Evolutionary conservation across 169 alveolate genomes (phyloP), one percentile per base, ranked within the genome.

Genomic region (Plasmodium cynomolgi): DNA sequence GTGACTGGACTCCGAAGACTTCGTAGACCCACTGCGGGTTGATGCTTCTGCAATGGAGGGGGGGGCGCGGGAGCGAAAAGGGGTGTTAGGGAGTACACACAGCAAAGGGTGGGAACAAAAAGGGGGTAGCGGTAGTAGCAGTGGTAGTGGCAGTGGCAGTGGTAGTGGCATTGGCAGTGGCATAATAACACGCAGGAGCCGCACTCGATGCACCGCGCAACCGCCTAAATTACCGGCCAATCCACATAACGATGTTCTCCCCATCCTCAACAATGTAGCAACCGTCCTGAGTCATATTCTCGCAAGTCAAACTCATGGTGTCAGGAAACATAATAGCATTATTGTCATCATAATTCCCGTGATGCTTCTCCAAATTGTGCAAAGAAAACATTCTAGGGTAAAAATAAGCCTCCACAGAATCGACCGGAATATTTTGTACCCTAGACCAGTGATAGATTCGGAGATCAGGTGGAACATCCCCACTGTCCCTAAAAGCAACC

Each of bases 201-300:
- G 1, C 15, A 62, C 15, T 8, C 15, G 31, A 17, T n/a, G 33
- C 1, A 15, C 20, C 6, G 0, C 3, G 0, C 33, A 26, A n/a
- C 9, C 75, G 3, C 37, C 8, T 13, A 68, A 39, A 0, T 3
- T 83, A 96, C 98, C 97, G 96, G 80, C 99, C 99, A 44, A 98
- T 96, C 99, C 99, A 98, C 75, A 98, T 92, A 17, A 97, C 82
- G 97, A 98, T 96, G 31, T 91, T 77, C 84, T 97, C 99, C 20
- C 99, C 99, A 84, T 98, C 97, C 72, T 97, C 98, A 39, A 98
- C 92, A 29, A 98, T 94, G 92, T 96, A 98, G 29, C 98, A 98
- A 13, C 97, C 98, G 31, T 97, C 98, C 84, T 96, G 98, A 20
- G 97, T 95, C 95, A 98, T 96, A 39, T 91, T 92, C 47, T 97